Base-by-base conservation (phyloP, 2,329 filamentous ascomycete species). In the Paracorniculantispora psalliotae region DNA sequence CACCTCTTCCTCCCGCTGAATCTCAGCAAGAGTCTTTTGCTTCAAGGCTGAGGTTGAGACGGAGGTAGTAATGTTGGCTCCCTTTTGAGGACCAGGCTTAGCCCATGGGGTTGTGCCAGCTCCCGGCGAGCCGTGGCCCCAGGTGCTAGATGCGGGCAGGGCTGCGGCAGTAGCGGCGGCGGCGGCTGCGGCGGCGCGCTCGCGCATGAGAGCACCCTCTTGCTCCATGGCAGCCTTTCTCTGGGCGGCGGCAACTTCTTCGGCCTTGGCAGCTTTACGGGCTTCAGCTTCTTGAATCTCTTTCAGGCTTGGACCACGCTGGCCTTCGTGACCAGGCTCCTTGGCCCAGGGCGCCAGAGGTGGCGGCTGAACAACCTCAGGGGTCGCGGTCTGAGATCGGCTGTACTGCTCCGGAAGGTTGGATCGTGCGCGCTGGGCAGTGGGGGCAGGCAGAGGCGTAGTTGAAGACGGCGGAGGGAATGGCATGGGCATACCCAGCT, bases 211-310 rank as follows among this genome's bases (percentile, higher is more conserved):
- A 59, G 82, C 73, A 75, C 84, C 76, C 69, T 97, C 93, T 70
- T 91, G 90, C 73, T 97, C 92, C 10, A 91, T 83, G 17, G 86
- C 81, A 50, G 87, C 87, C 65, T 89, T 90, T 65, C 92, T 89
- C 61, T 88, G 83, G 44, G 90, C 88, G 37, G 87, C 86, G 17
- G 90, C 91, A 57, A 86, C 77, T 68, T 94, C 91, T 69, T 97
- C 93, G 13, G 85, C 87, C 74, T 96, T 90, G 54, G 93, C 93
- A 12, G 92, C 92, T 71, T 94, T 96, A 69, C 89, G 91, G 37
- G 93, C 93, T 72, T 99, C 94, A 4, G 91, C 88, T 72, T 96
- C 93, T 72, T 99, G 94, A 25, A 99, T 99, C 70, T 99, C 92
- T 75, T 92, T 96, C 63, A 99, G 78, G 61, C 92, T 97, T 2